Base-by-base conservation (phyloP, 106 monocot genomes). In the Ottelia alismoides region DNA sequence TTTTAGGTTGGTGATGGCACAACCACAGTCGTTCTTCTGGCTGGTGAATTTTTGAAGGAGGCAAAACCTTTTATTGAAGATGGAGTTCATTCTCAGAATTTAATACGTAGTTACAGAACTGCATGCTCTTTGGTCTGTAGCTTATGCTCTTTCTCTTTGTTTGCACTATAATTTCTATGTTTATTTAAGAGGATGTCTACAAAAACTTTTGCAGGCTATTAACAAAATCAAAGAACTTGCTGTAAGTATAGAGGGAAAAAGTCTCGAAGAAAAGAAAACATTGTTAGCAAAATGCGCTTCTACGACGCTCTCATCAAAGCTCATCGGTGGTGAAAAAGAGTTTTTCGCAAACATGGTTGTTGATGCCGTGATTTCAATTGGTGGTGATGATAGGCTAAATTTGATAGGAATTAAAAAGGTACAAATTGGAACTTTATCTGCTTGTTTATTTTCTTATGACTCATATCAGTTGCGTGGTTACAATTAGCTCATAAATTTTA, bases 251-350 rank as follows among this genome's bases (percentile, higher is more conserved):
- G 90, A 98, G 72, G 98, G 90, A 47, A 83, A 98, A 72, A 90
- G 85, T 55, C 77, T 90, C 20, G 90, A 98, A 65, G 98, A 98
- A 55, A 98, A 98, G 72, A 90, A 98, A 55, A 55, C 46, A 16
- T 74, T 98, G 25, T 67, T 98, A 54, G 81, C 78, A 29, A 98
- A 90, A 68, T 98, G 90, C 61, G 90, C 98, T 68, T 78, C 78
- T 28, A 98, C 98, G 20, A 98, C 98, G 32, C 82, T 98, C 19
- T 85, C 90, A 56, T 98, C 98, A 30, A 90, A 98, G 68, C 72
- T 98, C 25, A 98, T 98, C 60, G 98, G 90, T 44, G 98, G 98
- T 22, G 98, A 98, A 78, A 98, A 98, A 62, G 98, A 98, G 40
- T 98, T 98, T 32, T 98, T 98, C 73, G 85, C 90, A 30, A 52